These are phyloP conservation scores for Astrephomene gubernaculifera DNA, from an alignment of 139 green algal genomes.

Conservation along the genomic window DNA sequence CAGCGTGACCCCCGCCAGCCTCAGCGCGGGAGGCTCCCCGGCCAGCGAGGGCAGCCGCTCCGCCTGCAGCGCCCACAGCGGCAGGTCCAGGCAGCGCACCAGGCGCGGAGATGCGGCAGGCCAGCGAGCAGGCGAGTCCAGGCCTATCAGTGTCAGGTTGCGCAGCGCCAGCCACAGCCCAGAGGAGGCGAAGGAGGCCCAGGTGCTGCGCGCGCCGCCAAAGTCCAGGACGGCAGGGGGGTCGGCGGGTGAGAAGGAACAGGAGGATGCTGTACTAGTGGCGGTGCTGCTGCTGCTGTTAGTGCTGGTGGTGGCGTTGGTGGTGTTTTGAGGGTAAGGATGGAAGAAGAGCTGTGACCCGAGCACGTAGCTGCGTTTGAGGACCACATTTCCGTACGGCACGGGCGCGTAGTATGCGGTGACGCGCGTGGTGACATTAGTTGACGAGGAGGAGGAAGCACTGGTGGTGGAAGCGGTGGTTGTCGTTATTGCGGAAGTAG, in stretches of 20 bases:
- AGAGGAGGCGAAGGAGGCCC: neutral
- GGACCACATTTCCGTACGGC: constrained; percentile 9
- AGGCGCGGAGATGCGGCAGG: neutral
- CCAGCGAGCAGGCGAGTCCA: constrained; percentile 20
- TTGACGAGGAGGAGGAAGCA: too few relatives aligned
- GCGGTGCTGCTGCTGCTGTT: too few relatives aligned
- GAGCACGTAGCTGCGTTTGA: constrained; percentile 11
- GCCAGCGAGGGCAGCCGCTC: constrained; percentile 11
- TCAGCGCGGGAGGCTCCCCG: constrained; percentile 1
- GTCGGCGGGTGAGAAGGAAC: neutral
- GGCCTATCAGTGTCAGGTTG: constrained; percentile 28
- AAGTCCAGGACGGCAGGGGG: neutral
- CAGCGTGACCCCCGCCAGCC: neutral
- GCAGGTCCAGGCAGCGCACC: constrained; percentile 38
- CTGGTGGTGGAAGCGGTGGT: too few relatives aligned
- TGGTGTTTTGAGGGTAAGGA: too few relatives aligned
- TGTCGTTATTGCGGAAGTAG: neutral
- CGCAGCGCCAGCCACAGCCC: constrained; percentile 5
- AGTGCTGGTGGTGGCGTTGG: neutral
- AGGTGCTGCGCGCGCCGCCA: neutral
- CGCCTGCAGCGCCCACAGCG: constrained; percentile 27
- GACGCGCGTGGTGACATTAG: neutral
- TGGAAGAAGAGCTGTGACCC: constrained; percentile 1
- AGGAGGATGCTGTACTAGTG: neutral
- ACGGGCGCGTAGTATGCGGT: neutral